phyloP scores from a whole-genome alignment of 2,329 filamentous ascomycete genomes.

The Cladobotryum protrusum region DNA sequence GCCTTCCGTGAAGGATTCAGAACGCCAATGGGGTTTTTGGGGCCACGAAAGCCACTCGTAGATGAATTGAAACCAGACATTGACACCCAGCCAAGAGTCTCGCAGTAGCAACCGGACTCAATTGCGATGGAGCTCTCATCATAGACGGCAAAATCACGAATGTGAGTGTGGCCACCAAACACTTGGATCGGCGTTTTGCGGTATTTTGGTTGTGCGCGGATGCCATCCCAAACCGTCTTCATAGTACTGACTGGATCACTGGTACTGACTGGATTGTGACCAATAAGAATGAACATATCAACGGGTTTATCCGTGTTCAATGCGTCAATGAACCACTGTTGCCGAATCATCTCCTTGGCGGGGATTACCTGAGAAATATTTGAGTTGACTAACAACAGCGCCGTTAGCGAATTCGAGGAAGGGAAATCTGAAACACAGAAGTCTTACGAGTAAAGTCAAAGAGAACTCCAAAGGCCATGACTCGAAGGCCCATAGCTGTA shows the following conservation, averaged over 20 bases:
- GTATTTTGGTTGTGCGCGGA: constrained; percentile 44
- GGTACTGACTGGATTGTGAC: constrained; percentile 53
- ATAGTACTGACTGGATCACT: constrained; percentile 38
- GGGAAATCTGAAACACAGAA: too few species aligned
- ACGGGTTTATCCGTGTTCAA: constrained; percentile 48
- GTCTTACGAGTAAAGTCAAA: constrained; percentile 41
- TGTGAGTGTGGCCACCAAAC: constrained; percentile 59
- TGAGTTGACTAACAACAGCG: constrained; percentile 34
- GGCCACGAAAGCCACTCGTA: constrained; percentile 36
- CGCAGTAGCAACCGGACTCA: constrained; percentile 60
- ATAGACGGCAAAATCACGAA: constrained; percentile 59
- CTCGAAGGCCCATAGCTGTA: constrained; percentile 34
- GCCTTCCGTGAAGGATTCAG: constrained; percentile 35
- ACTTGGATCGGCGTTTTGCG: constrained; percentile 56
- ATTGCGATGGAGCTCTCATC: constrained; percentile 56
- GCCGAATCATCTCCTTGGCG: constrained; percentile 41
- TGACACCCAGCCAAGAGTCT: constrained; percentile 62
- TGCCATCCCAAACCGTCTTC: constrained; percentile 46
- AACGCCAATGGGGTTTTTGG: constrained; percentile 30
- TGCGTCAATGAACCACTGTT: constrained; percentile 55
- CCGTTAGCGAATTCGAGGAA: too few species aligned
- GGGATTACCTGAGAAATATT: constrained; percentile 56
- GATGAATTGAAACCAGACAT: constrained; percentile 50
- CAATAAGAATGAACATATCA: constrained; percentile 57
- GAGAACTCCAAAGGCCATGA: constrained; percentile 41